Conservation (phyloP, 331 rosid species). For the Quercus lobata region DNA sequence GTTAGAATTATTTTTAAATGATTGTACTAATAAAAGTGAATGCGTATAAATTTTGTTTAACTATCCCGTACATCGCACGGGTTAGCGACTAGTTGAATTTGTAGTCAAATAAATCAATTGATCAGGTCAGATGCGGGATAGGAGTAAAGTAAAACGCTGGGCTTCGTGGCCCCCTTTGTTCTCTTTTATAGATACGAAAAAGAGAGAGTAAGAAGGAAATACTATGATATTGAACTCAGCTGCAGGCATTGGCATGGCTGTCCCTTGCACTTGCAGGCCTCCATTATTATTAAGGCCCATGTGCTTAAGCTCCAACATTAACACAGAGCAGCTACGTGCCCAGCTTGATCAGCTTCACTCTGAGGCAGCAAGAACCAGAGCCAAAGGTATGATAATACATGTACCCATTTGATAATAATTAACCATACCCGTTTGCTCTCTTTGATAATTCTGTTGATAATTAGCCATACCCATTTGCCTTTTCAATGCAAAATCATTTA, state of each 20-base stretch:
- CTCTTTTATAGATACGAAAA: not conserved
- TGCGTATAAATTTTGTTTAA: too few species aligned
- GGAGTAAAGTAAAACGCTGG: too few species aligned
- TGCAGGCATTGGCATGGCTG: slow-evolving; percentile 30
- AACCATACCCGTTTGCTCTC: not conserved
- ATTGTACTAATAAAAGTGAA: too few species aligned
- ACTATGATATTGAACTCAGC: slow-evolving; percentile 37
- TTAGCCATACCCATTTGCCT: slow-evolving; percentile 2
- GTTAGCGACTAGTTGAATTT: too few species aligned
- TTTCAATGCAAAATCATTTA: not conserved
- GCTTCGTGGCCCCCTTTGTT: not conserved
- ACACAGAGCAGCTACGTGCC: slow-evolving; percentile 54
- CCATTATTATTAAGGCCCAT: slow-evolving; percentile 5
- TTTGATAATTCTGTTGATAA: not conserved
- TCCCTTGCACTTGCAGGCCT: slow-evolving; percentile 31
- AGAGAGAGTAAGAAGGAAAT: not conserved
- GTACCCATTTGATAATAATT: too few species aligned
- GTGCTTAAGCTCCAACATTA: slow-evolving; percentile 40
- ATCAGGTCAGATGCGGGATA: too few species aligned
- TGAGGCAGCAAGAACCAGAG: slow-evolving; percentile 61
- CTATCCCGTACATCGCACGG: too few species aligned
- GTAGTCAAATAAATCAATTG: too few species aligned
- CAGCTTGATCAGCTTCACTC: slow-evolving; percentile 75
- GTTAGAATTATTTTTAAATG: too few species aligned
- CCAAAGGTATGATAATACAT: slow-evolving; percentile 43